phyloP scores from a whole-genome alignment of 108 stramenopile species.

The Discostella pseudostelligera region DNA sequence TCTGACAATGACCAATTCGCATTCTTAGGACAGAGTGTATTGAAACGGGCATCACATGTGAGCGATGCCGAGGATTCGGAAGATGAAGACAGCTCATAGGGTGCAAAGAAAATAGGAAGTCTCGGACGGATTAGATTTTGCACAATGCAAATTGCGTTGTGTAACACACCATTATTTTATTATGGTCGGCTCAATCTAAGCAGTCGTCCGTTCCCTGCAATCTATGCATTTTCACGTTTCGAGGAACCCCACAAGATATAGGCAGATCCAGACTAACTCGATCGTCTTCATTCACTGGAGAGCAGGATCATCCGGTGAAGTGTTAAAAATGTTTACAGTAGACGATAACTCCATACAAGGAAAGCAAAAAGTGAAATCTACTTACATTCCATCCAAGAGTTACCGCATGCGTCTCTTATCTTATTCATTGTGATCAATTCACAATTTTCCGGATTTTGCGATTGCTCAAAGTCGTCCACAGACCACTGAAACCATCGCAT shows the following conservation, averaged over 20 bases:
- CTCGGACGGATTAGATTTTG: too few relatives aligned
- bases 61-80: slow-evolving; percentile 56
- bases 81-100: slow-evolving; percentile 8
- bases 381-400: slow-evolving; percentile 42
- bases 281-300: slow-evolving; percentile 18
- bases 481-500: slow-evolving; percentile 89
- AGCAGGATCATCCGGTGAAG: background rate
- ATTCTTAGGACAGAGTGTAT: slow-evolving; percentile 46
- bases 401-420: slow-evolving; percentile 26
- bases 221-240: slow-evolving; percentile 36
- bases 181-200: background rate
- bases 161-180: background rate
- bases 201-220: slow-evolving; percentile 18
- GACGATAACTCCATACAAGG: background rate
- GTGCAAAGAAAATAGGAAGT: too few relatives aligned
- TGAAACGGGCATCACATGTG: slow-evolving; percentile 67
- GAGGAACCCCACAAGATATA: slow-evolving; percentile 28
- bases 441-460: slow-evolving; percentile 79
- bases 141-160: too few relatives aligned
- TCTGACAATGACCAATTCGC: slow-evolving; percentile 56
- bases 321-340: background rate
- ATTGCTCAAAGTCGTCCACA: slow-evolving; percentile 81
- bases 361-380: background rate
- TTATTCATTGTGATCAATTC: slow-evolving; percentile 74
- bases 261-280: slow-evolving; percentile 29